Percentiles rank a stretch among this genome's conserved stretches.
Evolutionary conservation across 2,329 filamentous ascomycete genomes (phyloP).

Genomic region (Penicillium sp.): DNA sequence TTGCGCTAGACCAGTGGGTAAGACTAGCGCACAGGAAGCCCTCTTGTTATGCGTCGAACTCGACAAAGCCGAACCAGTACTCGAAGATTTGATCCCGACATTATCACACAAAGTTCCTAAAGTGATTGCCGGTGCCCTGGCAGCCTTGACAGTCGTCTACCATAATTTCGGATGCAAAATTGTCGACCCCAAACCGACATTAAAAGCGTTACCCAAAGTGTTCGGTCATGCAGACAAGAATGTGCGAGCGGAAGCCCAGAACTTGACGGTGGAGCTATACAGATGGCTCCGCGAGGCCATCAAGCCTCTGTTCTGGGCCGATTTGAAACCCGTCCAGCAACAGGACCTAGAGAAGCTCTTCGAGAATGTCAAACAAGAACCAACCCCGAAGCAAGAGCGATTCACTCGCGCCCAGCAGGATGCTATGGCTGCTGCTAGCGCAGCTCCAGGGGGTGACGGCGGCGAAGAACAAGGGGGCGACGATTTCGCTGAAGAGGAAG

Average conservation of each 20-base stretch:
- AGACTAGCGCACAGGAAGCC: constrained; percentile 78
- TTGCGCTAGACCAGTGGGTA: constrained; percentile 81
- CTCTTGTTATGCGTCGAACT: constrained; percentile 84
- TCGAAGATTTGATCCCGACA: constrained; percentile 82
- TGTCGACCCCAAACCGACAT: constrained; percentile 82
- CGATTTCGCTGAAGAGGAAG: constrained; percentile 54
- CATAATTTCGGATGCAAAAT: constrained; percentile 94
- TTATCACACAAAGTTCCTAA: constrained; percentile 88
- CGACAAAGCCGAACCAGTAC: constrained; percentile 74
- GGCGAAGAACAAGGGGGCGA: constrained; percentile 48
- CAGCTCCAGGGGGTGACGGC: constrained; percentile 52
- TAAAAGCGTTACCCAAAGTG: constrained; percentile 81
- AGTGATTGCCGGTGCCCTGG: constrained; percentile 68
- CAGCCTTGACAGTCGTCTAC: constrained; percentile 74
- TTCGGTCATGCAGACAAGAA: constrained; percentile 98
- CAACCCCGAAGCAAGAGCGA: constrained; percentile 81
- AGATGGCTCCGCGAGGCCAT: constrained; percentile 95
- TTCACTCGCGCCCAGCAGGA: constrained; percentile 85
- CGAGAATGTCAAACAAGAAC: constrained; percentile 84
- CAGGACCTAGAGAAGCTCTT: constrained; percentile 89
- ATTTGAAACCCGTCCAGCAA: constrained; percentile 92
- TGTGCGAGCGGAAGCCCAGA: constrained; percentile 87
- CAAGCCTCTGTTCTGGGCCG: constrained; percentile 96
- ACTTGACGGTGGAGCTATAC: constrained; percentile 87
- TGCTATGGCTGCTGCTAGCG: constrained; percentile 64